phyloP scores from a whole-genome alignment of 1,284 basidiomycete genomes.

The Ganoderma resinaceum region DNA sequence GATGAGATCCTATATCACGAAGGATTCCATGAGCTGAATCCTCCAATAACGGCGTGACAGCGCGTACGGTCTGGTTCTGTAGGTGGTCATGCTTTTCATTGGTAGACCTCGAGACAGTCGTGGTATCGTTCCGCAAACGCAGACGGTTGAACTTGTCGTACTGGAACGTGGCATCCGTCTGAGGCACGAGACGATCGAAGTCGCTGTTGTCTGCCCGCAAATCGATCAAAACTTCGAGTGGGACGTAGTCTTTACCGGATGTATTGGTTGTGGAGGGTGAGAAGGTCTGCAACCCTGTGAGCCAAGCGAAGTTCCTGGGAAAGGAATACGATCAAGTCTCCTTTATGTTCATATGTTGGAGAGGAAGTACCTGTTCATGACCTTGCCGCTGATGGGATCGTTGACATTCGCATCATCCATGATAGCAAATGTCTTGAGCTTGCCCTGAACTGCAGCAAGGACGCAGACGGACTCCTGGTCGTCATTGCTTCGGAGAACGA shows the following conservation, averaged over 20 bases:
- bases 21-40: background rate
- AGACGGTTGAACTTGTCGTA: conserved; percentile 97
- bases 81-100: conserved; percentile 68
- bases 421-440: conserved; percentile 83
- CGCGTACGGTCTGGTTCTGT: conserved; percentile 77
- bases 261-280: conserved; percentile 64
- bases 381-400: conserved; percentile 86
- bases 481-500: conserved; percentile 78
- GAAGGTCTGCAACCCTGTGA: conserved; percentile 86
- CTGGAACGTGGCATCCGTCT: conserved; percentile 86
- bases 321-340: background rate
- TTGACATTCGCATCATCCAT: conserved; percentile 82
- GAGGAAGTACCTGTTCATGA: conserved; percentile 78
- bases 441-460: conserved; percentile 84
- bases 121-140: conserved; percentile 78
- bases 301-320: conserved; percentile 40
- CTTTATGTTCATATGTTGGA: too few species aligned
- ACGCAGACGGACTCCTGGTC: conserved; percentile 74
- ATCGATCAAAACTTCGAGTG: conserved; percentile 90
- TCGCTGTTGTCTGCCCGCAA: conserved; percentile 81
- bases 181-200: conserved; percentile 91
- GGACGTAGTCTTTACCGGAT: conserved; percentile 64
- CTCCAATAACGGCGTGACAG: background rate
- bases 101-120: conserved; percentile 50
- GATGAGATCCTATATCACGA: conserved; percentile 74